Base-by-base conservation (phyloP, 129 eudicot genomes). In the Lactuca saligna region DNA sequence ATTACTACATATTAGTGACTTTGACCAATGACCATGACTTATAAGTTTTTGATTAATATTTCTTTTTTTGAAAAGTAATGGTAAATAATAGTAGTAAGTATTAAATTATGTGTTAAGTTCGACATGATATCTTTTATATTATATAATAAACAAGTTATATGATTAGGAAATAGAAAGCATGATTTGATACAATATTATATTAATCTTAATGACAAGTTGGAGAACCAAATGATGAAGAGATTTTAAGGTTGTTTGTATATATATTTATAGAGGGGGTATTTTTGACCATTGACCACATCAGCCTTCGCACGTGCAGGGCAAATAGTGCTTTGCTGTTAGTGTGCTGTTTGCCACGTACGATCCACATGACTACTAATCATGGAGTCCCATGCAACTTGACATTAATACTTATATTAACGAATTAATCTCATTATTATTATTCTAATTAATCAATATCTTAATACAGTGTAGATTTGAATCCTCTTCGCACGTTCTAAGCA, bases 241-340 rank as follows among this genome's bases (percentile, higher is more conserved):
- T 69, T 76, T 71, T 76, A 76, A 76, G 80, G 80, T 61, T 76
- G 65, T 76, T 61, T 35, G 25, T 61, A 17, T 68, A 41, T 68
- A 17, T 32, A 33, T 46, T 35, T 25, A 15, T 51, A 5, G 41
- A 17, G 69, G 20, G 60, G 68, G 25, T 54, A 54, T 72, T 68
- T 60, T 74, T 66, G 79, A 74, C 81, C 85, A 61, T 85, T 81
- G 84, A 81, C 86, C 69, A 61, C 75, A 72, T 72, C 59, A 65
- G 70, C 78, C 41, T 38, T 63, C 37, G 77, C 85, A 81, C 81
- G 85, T 76, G 85, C 69, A 78, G 54, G 74, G 72, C 72, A 63
- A 63, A 55, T 75, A 68, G 55, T 58, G 80, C 73, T 63, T 81
- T 61, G 81, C 85, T 81, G 82, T 66, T 53, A 63, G 66, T 71